Evolutionary conservation across 768 basidiomycete genomes (phyloP).

Genomic region (Chalciporus sphaerocephalus): DNA sequence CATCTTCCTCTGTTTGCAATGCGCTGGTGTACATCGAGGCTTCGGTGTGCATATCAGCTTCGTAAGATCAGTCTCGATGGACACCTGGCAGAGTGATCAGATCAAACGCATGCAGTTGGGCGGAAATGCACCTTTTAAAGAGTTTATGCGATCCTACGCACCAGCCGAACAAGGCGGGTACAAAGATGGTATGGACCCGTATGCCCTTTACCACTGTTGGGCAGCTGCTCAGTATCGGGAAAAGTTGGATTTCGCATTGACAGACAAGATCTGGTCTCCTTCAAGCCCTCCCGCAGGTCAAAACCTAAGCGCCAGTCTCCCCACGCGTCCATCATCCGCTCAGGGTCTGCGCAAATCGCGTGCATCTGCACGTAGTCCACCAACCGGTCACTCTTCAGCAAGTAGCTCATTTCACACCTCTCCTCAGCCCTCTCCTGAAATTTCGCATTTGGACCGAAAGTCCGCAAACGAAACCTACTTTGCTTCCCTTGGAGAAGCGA

Average conservation of each 20-base stretch:
- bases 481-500: conserved; percentile 74
- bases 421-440: conserved; percentile 44
- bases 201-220: conserved; percentile 90
- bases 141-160: conserved; percentile 70
- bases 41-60: conserved; percentile 96
- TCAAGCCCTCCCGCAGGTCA: conserved; percentile 59
- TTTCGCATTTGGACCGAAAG: conserved; percentile 51
- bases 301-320: conserved; percentile 34
- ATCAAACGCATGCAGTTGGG: conserved; percentile 89
- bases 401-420: conserved; percentile 45
- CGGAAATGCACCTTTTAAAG: conserved; percentile 78
- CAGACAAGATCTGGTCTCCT: conserved; percentile 75
- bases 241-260: conserved; percentile 80
- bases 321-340: conserved; percentile 64
- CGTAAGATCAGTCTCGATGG: conserved; percentile 93
- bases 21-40: conserved; percentile 77
- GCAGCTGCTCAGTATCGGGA: conserved; percentile 92
- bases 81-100: conserved; percentile 91
- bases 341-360: conserved; percentile 88
- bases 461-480: conserved; percentile 86
- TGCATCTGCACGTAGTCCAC: conserved; percentile 54
- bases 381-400: conserved; percentile 51
- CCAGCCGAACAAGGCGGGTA: conserved; percentile 68
- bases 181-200: conserved; percentile 52
- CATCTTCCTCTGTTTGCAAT: conserved; percentile 88